Conservation (phyloP, 805 yeast species). For the Clavispora vitiphila region DNA sequence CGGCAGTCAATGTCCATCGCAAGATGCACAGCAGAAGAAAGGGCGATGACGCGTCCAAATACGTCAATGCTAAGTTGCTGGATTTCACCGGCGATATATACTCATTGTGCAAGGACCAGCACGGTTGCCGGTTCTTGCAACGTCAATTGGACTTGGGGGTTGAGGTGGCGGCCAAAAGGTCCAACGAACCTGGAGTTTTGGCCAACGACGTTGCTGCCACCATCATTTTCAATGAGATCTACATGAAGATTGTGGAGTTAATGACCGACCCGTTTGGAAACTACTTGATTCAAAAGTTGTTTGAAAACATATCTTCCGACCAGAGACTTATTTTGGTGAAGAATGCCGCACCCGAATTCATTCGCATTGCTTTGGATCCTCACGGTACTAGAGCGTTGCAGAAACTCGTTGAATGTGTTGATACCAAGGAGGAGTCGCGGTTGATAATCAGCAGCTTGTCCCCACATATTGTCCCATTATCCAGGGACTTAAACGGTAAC, state of each 20-base stretch:
- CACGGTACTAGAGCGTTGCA: conserved; percentile 97
- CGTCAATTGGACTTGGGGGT: conserved; percentile 65
- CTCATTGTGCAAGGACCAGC: conserved; percentile 88
- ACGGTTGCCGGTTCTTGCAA: conserved; percentile 91
- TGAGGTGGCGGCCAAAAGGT: conserved; percentile 4
- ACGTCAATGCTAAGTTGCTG: conserved; percentile 58
- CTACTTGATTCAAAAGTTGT: conserved; percentile 83
- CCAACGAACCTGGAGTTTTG: conserved; percentile 5
- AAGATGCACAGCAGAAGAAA: conserved; percentile 36
- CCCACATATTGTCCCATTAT: conserved; percentile 70
- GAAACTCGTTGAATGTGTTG: conserved; percentile 79
- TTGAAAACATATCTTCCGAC: conserved; percentile 66
- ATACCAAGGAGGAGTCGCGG: conserved; percentile 64
- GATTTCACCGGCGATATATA: conserved; percentile 72
- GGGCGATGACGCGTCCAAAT: conserved; percentile 69
- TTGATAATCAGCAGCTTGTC: conserved; percentile 56
- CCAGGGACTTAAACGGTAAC: conserved; percentile 91
- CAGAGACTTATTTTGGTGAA: conserved; percentile 68
- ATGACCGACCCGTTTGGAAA: conserved; percentile 98
- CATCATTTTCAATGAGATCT: conserved; percentile 76
- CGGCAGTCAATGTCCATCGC: conserved; percentile 38
- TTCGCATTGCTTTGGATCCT: conserved; percentile 80
- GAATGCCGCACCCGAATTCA: conserved; percentile 68
- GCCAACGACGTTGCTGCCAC: conserved; percentile 52
- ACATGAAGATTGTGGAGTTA: conserved; percentile 71